Evolutionary conservation across 176 grass and related monocot genomes (phyloP).

Genomic region (Oryza coarctata): DNA sequence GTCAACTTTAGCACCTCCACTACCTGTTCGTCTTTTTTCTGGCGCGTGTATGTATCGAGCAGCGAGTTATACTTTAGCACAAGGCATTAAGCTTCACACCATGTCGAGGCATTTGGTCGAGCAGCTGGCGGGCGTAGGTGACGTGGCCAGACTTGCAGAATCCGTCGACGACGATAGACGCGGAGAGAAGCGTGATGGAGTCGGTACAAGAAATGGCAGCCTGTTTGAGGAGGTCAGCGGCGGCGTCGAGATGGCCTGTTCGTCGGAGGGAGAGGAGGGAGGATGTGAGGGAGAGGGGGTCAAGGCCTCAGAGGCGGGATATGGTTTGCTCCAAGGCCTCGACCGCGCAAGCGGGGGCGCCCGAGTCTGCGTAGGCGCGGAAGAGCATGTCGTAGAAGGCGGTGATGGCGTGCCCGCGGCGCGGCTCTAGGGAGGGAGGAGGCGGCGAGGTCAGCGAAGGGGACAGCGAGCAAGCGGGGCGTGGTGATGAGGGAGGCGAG

Average conservation of each 20-base stretch:
- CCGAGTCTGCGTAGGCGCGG: conserved; percentile 65
- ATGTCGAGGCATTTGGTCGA: conserved; percentile 59
- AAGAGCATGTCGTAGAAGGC: conserved; percentile 80
- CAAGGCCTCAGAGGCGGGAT: conserved; percentile 58
- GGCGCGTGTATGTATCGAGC: conserved; percentile 53
- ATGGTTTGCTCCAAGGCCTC: conserved; percentile 56
- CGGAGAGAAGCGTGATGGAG: conserved; percentile 46
- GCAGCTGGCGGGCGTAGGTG: conserved; percentile 34
- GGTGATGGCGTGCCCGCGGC: conserved; percentile 34
- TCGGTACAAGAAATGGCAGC: conserved; percentile 28
- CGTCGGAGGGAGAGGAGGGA: conserved; percentile 68
- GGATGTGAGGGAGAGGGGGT: conserved; percentile 62
- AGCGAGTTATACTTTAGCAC: conserved; percentile 81
- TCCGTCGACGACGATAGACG: conserved; percentile 46
- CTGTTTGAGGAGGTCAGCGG: conserved; percentile 40
- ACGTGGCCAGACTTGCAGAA: conserved; percentile 60
- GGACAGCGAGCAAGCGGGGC: too few relatives aligned
- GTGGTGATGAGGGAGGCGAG: too few relatives aligned
- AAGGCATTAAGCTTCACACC: conserved; percentile 47
- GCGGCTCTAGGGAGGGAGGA: conserved; percentile 42
- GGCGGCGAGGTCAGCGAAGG: conserved; percentile 58
- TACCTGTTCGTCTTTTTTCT: conserved; percentile 22
- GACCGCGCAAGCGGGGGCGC: conserved; percentile 32
- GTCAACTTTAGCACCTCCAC: conserved; percentile 40
- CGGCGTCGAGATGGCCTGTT: conserved; percentile 40